Evolutionary conservation across 2,329 filamentous ascomycete genomes (phyloP).

Genomic region (Erysiphe pulchra): DNA sequence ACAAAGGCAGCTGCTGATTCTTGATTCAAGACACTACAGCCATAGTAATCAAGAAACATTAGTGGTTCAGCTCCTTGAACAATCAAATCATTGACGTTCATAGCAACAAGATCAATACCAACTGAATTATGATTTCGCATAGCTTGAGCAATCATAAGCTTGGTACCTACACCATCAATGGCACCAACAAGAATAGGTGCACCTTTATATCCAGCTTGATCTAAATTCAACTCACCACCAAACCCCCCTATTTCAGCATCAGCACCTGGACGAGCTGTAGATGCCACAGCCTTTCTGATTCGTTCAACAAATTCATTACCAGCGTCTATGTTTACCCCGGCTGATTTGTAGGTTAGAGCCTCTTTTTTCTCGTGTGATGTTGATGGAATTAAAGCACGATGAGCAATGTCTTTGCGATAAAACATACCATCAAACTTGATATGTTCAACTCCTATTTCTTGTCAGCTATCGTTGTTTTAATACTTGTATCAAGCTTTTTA

Average conservation of each 20-base stretch:
- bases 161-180: slow-evolving; percentile 90
- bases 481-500: background rate
- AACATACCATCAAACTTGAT: slow-evolving; percentile 39
- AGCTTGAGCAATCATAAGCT: slow-evolving; percentile 82
- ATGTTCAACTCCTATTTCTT: slow-evolving; percentile 12
- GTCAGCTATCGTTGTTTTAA: background rate
- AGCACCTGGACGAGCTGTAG: slow-evolving; percentile 63
- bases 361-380: slow-evolving; percentile 15
- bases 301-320: slow-evolving; percentile 79
- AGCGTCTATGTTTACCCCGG: slow-evolving; percentile 82
- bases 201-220: slow-evolving; percentile 44
- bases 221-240: slow-evolving; percentile 62
- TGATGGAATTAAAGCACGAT: slow-evolving; percentile 35
- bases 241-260: slow-evolving; percentile 91
- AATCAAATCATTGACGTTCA: slow-evolving; percentile 93
- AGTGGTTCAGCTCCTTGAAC: slow-evolving; percentile 87
- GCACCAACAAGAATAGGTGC: slow-evolving; percentile 72
- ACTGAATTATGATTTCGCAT: slow-evolving; percentile 84
- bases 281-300: slow-evolving; percentile 71
- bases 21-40: slow-evolving; percentile 67
- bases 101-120: slow-evolving; percentile 87
- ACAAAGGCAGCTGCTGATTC: slow-evolving; percentile 64
- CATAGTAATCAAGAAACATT: slow-evolving; percentile 96
- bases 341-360: slow-evolving; percentile 68
- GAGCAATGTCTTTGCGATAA: slow-evolving; percentile 76